A percentile compares a stretch with the other conserved stretches of the same genome.
phyloP scores from a whole-genome alignment of 495 filamentous ascomycete genomes.

The Haplographium delicatum region DNA sequence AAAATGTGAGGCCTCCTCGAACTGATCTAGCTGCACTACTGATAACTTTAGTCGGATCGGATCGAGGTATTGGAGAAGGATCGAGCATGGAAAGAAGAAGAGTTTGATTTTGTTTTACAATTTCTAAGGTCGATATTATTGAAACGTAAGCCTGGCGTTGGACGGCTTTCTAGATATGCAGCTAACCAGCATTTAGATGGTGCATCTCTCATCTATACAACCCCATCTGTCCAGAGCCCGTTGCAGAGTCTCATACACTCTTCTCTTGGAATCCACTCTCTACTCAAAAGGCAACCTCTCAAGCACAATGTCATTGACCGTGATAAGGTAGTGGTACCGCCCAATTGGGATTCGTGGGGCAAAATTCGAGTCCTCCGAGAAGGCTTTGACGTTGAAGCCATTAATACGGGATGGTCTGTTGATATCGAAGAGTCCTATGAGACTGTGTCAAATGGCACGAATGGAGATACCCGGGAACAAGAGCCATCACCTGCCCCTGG shows the following conservation, averaged over 20 bases:
- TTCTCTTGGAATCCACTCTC: slow-evolving; percentile 82
- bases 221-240: slow-evolving; percentile 70
- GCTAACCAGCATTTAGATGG: slow-evolving; percentile 57
- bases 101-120: slow-evolving; percentile 88
- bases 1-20: slow-evolving; percentile 61
- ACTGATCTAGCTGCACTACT: neutral
- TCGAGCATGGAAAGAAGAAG: slow-evolving; percentile 86
- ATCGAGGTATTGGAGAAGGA: slow-evolving; percentile 84
- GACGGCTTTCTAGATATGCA: too few relatives aligned
- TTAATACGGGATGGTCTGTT: slow-evolving; percentile 76
- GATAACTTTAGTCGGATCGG: slow-evolving; percentile 64
- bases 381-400: slow-evolving; percentile 84
- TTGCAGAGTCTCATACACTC: slow-evolving; percentile 82
- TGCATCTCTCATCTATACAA: slow-evolving; percentile 85
- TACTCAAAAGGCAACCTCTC: slow-evolving; percentile 72
- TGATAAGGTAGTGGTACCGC: slow-evolving; percentile 88
- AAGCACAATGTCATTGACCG: slow-evolving; percentile 96
- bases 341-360: slow-evolving; percentile 98
- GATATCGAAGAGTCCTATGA: slow-evolving; percentile 56
- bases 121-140: slow-evolving; percentile 80
- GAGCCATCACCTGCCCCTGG: slow-evolving; percentile 30
- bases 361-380: slow-evolving; percentile 94
- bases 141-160: slow-evolving; percentile 69
- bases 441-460: neutral
- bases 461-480: neutral